Conservation (phyloP, 2,329 filamentous ascomycete genomes). For the Beauveria sp. region DNA sequence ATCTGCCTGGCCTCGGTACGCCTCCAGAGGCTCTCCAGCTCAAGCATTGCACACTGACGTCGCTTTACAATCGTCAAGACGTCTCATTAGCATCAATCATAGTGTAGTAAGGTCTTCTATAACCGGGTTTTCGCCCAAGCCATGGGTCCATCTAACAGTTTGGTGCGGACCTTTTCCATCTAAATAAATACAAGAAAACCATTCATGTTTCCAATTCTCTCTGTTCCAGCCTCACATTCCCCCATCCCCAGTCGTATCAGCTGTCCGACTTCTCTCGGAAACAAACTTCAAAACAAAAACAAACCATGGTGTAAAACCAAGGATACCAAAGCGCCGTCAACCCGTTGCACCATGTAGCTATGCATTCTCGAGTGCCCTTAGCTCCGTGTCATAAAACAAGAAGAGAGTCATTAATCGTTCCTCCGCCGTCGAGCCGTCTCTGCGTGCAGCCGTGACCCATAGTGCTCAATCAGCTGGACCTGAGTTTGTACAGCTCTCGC, state of each 20-base stretch:
- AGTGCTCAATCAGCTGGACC: neutral
- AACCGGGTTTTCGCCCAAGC: neutral
- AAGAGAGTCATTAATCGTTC: slow-evolving; percentile 6
- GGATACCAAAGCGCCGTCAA: neutral
- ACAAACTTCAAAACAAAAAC: neutral
- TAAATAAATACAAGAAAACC: neutral
- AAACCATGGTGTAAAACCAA: neutral
- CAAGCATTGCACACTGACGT: neutral
- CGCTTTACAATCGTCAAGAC: neutral
- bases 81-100: neutral
- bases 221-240: neutral
- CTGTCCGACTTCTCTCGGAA: neutral
- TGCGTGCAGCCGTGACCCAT: neutral
- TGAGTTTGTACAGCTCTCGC: slow-evolving; percentile 44
- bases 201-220: neutral
- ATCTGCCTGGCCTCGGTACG: neutral
- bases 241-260: neutral
- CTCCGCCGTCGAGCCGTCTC: neutral
- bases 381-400: neutral
- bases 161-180: neutral
- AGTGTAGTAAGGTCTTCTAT: neutral
- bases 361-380: neutral
- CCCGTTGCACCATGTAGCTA: neutral
- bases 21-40: neutral
- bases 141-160: neutral